These are phyloP conservation scores for Botrytis fragariae DNA, from an alignment of 2,329 filamentous ascomycete species.

Conservation along the genomic window DNA sequence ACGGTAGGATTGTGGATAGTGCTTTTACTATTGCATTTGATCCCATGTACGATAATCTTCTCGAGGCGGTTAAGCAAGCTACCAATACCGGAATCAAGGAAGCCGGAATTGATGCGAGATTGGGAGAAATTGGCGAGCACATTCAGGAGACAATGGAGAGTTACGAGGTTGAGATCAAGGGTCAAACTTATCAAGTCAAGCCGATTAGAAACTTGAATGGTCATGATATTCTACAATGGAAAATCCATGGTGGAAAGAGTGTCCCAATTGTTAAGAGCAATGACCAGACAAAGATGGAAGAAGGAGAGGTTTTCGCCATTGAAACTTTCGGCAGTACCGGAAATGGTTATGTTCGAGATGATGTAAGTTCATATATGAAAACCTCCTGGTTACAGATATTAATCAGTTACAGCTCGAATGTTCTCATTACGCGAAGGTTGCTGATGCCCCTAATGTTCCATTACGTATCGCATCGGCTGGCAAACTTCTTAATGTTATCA, in stretches of 20 bases:
- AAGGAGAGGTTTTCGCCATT: constrained; percentile 91
- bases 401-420: constrained; percentile 61
- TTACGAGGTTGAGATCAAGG: constrained; percentile 56
- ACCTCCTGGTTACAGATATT: not conserved
- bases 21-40: constrained; percentile 69
- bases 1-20: constrained; percentile 68
- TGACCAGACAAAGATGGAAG: constrained; percentile 95
- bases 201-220: constrained; percentile 56
- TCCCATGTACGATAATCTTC: constrained; percentile 64
- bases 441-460: constrained; percentile 71
- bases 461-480: constrained; percentile 80
- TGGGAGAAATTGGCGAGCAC: constrained; percentile 61
- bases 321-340: constrained; percentile 95
- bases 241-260: constrained; percentile 89
- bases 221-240: constrained; percentile 85
- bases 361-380: constrained; percentile 52
- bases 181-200: constrained; percentile 53
- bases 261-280: constrained; percentile 89
- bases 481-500: constrained; percentile 81
- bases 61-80: constrained; percentile 64
- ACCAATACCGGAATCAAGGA: constrained; percentile 79
- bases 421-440: constrained; percentile 79
- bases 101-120: constrained; percentile 87
- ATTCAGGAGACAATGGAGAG: constrained; percentile 63
- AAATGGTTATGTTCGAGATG: constrained; percentile 81